Evolutionary conservation across 1,284 basidiomycete species (phyloP), one percentile per base, ranked within the genome.

Genomic region (Cryptococcus floricola): DNA sequence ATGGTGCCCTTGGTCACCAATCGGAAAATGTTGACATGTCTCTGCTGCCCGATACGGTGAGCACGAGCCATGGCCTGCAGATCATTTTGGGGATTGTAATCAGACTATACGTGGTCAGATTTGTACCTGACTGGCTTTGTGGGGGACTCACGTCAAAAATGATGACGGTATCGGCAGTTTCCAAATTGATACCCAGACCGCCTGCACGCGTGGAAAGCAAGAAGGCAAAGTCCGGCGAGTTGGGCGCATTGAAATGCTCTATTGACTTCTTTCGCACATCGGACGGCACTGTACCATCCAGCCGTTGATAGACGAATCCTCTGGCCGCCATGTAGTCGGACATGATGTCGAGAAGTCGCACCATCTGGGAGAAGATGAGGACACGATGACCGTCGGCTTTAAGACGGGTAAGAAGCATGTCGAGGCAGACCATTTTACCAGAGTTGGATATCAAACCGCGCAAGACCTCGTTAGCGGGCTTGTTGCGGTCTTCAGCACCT

Each of bases 351-450:
- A 99, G 84, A 85, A 98, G 91, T 59, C 95, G 87, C 50, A 98
- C 95, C 96, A 99, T 98, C 77, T 98, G 96, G 68, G 91, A 95
- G 82, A 98, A 98, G 73, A 99, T 97, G 62, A 99, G 83, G 47
- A 98, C 94, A 52, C 96, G 89, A 69, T 98, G 95, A 1, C 91
- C 91, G 70, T 94, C 91, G 59, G 85, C 85, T 72, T 90, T 91
- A 57, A 99, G 84, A 52, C 91, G 86, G 28, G 83, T 84, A 19
- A 98, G 85, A 18, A 99, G 85, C 76, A 92, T 91, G 80, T 99
- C 96, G 50, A 99, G 85, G 38, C 96, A 81, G 44, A 98, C 95
- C 84, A 99, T 86, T 81, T 99, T 99, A 53, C 93, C 94, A 58
- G 91, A 95, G 77, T 91, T 97, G 86, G 97, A 95, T 65, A 98